Percentiles rank a stretch among this genome's conserved stretches.
Conservation (phyloP, 1,284 basidiomycete genomes). For the Lentinula novae-zelandiae region DNA sequence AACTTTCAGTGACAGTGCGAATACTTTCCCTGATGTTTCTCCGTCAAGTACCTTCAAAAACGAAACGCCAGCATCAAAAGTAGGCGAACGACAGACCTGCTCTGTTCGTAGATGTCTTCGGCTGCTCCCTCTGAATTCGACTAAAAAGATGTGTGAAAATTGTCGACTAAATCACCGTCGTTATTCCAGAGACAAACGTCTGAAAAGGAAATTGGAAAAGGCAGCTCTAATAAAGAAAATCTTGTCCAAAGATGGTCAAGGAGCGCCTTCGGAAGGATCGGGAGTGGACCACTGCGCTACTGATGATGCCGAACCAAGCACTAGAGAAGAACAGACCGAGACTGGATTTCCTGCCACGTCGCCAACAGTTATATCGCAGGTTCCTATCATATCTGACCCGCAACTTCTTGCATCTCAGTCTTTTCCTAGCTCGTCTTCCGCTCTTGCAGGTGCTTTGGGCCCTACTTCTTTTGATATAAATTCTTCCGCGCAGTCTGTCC, state of each 20-base stretch:
- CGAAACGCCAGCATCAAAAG: too few relatives aligned
- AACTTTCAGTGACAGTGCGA: too few relatives aligned
- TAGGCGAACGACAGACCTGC: conserved; percentile 20
- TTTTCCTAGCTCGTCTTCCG: conserved; percentile 26
- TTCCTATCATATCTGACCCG: conserved; percentile 27
- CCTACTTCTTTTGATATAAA: conserved; percentile 10
- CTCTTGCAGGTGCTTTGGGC: conserved; percentile 38
- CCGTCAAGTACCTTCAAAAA: too few relatives aligned
- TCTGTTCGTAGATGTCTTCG: conserved; percentile 32
- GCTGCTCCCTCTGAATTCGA: conserved; percentile 15
- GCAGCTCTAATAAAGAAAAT: conserved; percentile 22
- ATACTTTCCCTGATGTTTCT: too few relatives aligned
- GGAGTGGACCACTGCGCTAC: background rate
- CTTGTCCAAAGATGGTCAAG: background rate
- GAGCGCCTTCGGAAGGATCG: background rate
- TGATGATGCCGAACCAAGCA: conserved; percentile 6
- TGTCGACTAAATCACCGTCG: conserved; percentile 48
- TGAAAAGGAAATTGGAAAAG: conserved; percentile 50
- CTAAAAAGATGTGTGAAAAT: conserved; percentile 49
- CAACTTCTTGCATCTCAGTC: conserved; percentile 25
- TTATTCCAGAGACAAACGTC: conserved; percentile 50
- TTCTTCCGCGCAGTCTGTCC: background rate
- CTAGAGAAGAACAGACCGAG: background rate
- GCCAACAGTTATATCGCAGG: background rate
- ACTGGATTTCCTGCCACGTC: background rate